Percentiles rank a stretch among this genome's conserved stretches.
These are phyloP conservation scores for Caulochytrium protostelioides DNA, from an alignment of 371 early-diverging fungal species.

Conservation along the genomic window DNA sequence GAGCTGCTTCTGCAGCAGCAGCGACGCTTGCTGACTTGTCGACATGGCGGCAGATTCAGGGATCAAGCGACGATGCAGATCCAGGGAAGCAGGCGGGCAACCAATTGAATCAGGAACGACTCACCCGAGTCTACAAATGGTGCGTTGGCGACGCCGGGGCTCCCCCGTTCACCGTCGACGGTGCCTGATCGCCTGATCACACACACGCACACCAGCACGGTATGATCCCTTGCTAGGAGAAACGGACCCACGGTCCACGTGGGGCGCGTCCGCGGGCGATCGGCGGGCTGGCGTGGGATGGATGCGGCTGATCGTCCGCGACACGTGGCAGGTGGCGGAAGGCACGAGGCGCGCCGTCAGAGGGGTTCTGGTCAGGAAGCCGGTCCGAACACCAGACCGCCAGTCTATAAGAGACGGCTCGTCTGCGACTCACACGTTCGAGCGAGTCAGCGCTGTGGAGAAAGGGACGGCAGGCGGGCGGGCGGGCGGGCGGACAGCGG, in stretches of 20 bases:
- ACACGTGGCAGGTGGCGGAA: not conserved
- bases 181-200: not conserved
- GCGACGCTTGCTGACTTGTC: conserved; percentile 10
- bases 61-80: too few species aligned
- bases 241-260: not conserved
- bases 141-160: not conserved
- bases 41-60: too few species aligned
- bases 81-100: too few species aligned
- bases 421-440: too few species aligned
- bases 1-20: conserved; percentile 33
- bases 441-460: too few species aligned
- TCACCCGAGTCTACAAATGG: too few species aligned
- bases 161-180: not conserved
- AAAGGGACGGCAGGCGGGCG: too few species aligned
- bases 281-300: not conserved
- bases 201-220: too few species aligned
- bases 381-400: not conserved
- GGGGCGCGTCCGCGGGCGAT: not conserved
- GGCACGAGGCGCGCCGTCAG: not conserved
- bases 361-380: not conserved
- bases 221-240: not conserved
- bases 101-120: too few species aligned
- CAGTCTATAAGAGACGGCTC: too few species aligned
- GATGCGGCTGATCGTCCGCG: not conserved
- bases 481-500: too few species aligned